Conservation (phyloP, 768 basidiomycete genomes). For the Tricholoma terreum region DNA sequence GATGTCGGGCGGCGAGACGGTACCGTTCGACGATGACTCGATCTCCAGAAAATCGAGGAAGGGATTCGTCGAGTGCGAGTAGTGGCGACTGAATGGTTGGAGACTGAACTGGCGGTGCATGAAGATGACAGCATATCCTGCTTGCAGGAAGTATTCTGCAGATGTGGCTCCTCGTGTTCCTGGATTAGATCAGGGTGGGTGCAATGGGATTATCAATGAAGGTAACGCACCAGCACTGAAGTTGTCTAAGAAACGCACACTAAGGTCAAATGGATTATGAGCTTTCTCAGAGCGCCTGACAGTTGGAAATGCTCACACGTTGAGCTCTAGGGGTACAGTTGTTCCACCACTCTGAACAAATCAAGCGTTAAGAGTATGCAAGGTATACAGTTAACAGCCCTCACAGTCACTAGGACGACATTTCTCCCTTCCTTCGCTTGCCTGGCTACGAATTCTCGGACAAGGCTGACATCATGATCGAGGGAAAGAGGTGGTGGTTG, state of each 20-base stretch:
- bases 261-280: conserved; percentile 33
- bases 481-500: conserved; percentile 77
- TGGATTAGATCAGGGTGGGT: conserved; percentile 23
- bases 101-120: conserved; percentile 98
- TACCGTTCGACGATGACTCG: conserved; percentile 26
- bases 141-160: conserved; percentile 94
- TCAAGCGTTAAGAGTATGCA: conserved; percentile 5
- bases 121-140: conserved; percentile 97
- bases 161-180: conserved; percentile 97
- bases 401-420: conserved; percentile 92
- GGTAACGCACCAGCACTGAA: conserved; percentile 83
- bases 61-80: conserved; percentile 96
- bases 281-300: conserved; percentile 20
- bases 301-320: conserved; percentile 74
- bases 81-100: conserved; percentile 96
- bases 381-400: conserved; percentile 24
- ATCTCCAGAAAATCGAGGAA: conserved; percentile 95
- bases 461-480: conserved; percentile 59
- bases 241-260: conserved; percentile 97
- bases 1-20: conserved; percentile 45
- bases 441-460: conserved; percentile 65
- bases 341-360: conserved; percentile 88
- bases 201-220: conserved; percentile 1
- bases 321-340: conserved; percentile 96
- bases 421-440: conserved; percentile 64